Percentiles rank a stretch among this genome's conserved stretches.
These are phyloP conservation scores for Rugiboletus extremiorientalis DNA, from an alignment of 1,284 basidiomycete species.

Conservation along the genomic window DNA sequence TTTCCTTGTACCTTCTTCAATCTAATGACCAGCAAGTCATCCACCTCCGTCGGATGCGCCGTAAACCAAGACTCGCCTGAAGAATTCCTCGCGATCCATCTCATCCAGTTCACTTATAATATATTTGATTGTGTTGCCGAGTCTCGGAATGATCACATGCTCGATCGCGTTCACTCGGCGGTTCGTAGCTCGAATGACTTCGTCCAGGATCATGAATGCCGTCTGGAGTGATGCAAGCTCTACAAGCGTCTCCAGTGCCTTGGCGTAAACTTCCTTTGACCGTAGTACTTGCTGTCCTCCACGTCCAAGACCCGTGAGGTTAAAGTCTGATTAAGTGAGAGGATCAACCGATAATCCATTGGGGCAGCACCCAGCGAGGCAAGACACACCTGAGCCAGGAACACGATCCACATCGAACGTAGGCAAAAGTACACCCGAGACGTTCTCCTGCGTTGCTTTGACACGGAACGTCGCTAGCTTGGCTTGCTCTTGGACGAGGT, in stretches of 20 bases:
- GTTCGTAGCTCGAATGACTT: slow-evolving; percentile 98
- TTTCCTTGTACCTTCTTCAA: slow-evolving; percentile 97
- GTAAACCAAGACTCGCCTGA: slow-evolving; percentile 54
- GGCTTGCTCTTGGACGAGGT: slow-evolving; percentile 90
- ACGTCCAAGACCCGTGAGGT: slow-evolving; percentile 94
- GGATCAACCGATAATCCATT: not conserved
- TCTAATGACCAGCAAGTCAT: slow-evolving; percentile 39
- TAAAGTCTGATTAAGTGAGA: slow-evolving; percentile 74
- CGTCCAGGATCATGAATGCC: slow-evolving; percentile 98
- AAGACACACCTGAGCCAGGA: slow-evolving; percentile 65
- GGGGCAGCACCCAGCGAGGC: not conserved
- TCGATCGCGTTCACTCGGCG: slow-evolving; percentile 99
- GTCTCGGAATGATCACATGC: slow-evolving; percentile 92
- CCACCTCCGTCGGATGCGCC: not conserved
- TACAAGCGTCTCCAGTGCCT: slow-evolving; percentile 95
- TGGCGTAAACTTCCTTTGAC: slow-evolving; percentile 94
- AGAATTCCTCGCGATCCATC: slow-evolving; percentile 98
- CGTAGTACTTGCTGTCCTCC: slow-evolving; percentile 97
- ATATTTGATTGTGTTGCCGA: slow-evolving; percentile 98
- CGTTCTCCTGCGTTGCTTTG: slow-evolving; percentile 96
- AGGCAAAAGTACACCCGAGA: slow-evolving; percentile 96
- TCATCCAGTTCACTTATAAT: slow-evolving; percentile 95
- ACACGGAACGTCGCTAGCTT: slow-evolving; percentile 93
- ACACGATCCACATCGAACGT: slow-evolving; percentile 92
- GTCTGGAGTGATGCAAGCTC: slow-evolving; percentile 97